A percentile compares a stretch with the other conserved stretches of the same genome.
These are phyloP conservation scores for Eucalyptus melliodora DNA, from an alignment of 345 rosid species.

Conservation along the genomic window DNA sequence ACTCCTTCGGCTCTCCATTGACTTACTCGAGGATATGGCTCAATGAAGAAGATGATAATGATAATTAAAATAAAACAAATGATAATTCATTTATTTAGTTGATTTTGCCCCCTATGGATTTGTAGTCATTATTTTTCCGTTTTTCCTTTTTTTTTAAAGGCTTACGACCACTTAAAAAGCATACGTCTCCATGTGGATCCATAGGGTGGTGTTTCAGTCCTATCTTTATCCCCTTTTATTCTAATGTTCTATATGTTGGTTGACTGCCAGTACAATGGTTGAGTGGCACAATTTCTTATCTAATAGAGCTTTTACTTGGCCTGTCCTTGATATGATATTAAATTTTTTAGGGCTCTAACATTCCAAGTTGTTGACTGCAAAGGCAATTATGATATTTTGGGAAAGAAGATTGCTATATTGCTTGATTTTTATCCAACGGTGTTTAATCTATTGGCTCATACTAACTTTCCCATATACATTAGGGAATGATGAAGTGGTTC, in stretches of 20 bases:
- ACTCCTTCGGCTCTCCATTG: too few relatives aligned
- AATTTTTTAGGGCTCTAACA: not conserved
- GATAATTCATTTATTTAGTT: too few relatives aligned
- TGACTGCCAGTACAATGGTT: not conserved
- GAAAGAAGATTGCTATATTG: conserved; percentile 42
- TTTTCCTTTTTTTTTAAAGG: not conserved
- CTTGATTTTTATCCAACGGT: too few relatives aligned
- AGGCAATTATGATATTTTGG: conserved; percentile 12
- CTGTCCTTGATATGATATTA: not conserved
- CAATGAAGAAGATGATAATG: too few relatives aligned
- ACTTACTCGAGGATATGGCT: too few relatives aligned
- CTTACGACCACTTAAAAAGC: not conserved
- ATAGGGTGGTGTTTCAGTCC: not conserved
- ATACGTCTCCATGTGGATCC: not conserved
- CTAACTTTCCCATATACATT: not conserved
- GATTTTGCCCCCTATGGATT: not conserved
- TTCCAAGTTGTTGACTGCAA: not conserved
- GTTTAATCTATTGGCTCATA: too few relatives aligned
- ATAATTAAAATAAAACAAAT: too few relatives aligned
- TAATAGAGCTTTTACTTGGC: not conserved
- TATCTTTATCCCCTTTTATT: not conserved
- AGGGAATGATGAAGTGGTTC: not conserved
- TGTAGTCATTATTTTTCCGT: not conserved
- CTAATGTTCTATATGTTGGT: not conserved
- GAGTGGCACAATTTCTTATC: not conserved